Conservation (phyloP, 2,329 filamentous ascomycete species). For the Aspergillus versicolor region DNA sequence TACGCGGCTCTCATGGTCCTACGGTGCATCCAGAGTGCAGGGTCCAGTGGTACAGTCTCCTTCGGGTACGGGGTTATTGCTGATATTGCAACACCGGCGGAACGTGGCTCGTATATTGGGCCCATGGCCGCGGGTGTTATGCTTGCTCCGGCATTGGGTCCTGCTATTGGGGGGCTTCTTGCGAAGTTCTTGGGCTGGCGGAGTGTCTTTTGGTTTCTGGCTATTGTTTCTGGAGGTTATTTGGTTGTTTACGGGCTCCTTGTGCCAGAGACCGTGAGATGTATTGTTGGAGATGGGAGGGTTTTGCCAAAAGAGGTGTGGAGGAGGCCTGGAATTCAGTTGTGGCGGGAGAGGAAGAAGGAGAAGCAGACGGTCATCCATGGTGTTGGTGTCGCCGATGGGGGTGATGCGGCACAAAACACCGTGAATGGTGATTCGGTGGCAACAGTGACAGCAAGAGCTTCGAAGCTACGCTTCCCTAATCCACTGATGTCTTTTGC, state of each 20-base stretch:
- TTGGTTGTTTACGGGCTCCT: constrained; percentile 57
- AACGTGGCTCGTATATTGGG: constrained; percentile 72
- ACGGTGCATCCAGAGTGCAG: constrained; percentile 37
- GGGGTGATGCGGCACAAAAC: background rate
- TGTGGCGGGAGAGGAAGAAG: background rate
- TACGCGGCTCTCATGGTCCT: constrained; percentile 37
- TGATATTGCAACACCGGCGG: constrained; percentile 66
- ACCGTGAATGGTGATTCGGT: background rate
- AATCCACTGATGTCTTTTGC: constrained; percentile 45
- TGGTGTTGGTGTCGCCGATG: background rate
- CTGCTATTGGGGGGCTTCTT: constrained; percentile 64
- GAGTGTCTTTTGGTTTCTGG: constrained; percentile 69
- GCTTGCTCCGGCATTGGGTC: constrained; percentile 51
- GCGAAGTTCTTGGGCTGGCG: constrained; percentile 65
- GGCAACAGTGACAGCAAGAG: constrained; percentile 17
- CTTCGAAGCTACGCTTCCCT: constrained; percentile 39
- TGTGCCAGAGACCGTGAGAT: constrained; percentile 52
- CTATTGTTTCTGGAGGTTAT: constrained; percentile 47
- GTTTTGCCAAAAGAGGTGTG: constrained; percentile 26
- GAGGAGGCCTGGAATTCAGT: constrained; percentile 23
- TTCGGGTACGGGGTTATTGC: constrained; percentile 70
- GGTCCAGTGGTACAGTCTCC: constrained; percentile 69
- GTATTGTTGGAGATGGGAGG: constrained; percentile 29
- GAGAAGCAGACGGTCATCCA: background rate
- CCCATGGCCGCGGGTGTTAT: constrained; percentile 60